Evolutionary conservation across 495 filamentous ascomycete genomes (phyloP), one percentile per base, ranked within the genome.

Genomic region (Daldinia caldariorum): DNA sequence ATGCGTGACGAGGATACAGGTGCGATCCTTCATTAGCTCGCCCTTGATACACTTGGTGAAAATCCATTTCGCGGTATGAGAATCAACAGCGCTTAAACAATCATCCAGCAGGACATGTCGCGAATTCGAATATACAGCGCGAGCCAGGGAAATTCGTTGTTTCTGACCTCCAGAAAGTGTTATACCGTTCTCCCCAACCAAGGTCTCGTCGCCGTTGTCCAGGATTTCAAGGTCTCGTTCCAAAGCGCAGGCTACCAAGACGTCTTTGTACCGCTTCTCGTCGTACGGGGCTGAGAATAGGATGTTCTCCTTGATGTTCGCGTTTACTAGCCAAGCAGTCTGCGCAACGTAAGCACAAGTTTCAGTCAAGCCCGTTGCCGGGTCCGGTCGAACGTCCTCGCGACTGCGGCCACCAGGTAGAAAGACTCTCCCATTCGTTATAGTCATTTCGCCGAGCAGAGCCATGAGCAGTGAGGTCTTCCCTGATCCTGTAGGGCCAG

Each of bases 51-150:
- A 94, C 73, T 97, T 89, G 69, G 89, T 91, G 80, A 98, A 98
- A 69, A 99, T 97, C 88, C 97, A 97, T 80, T 97, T 97, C 9
- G 94, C 94, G 0, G 95, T 98, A 73, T 99, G 95, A 7, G 96
- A 97, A 79, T 99, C 95, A n/a, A 99, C 95, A 16, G 95, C 95
- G 74, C 94, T 97, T 54, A 99, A 85, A 69, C 96, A 97, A 79
- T 99, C 95, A 76, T 99, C 95, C 34, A 99, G 82, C 5, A 99
- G 85, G 12, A 99, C 77, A 77, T 99, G 94, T 49, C 89, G 88
- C 14, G 94, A 94, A 78, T 90, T 93, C 65, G 92, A 96, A 78
- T 99, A 99, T 13, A 99, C 82, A 1, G 96, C 95, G 68, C 95
- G 88, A 14, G 95, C 95, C 22, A 99, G 84, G 29, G 96, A 98